Conservation (phyloP, 2,329 filamentous ascomycete species). For the Monascus ruber region DNA sequence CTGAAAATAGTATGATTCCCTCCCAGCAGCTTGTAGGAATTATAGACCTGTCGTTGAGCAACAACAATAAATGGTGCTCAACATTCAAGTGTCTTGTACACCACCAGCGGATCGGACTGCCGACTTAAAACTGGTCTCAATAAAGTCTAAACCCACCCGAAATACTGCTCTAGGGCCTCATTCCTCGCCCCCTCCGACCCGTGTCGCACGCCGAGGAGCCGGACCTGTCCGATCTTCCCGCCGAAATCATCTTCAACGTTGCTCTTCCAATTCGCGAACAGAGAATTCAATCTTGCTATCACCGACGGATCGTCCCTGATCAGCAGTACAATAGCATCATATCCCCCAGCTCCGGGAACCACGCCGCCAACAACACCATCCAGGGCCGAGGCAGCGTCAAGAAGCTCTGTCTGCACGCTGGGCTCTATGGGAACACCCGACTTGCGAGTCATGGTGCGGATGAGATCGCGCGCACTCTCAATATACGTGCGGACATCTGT, state of each 20-base stretch:
- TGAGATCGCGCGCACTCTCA: constrained; percentile 43
- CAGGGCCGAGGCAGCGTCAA: constrained; percentile 62
- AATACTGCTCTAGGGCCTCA: constrained; percentile 28
- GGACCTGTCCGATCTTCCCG: constrained; percentile 34
- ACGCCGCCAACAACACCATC: constrained; percentile 81
- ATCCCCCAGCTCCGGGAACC: constrained; percentile 87
- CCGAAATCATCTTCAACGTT: constrained; percentile 32
- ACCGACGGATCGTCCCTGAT: constrained; percentile 62
- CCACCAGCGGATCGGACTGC: too few relatives aligned
- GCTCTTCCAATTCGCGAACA: constrained; percentile 56
- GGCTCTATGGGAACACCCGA: constrained; percentile 85
- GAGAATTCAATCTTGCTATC: constrained; percentile 45
- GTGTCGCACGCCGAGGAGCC: constrained; percentile 34
- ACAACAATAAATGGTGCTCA: too few relatives aligned
- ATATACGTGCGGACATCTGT: constrained; percentile 43
- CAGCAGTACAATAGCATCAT: constrained; percentile 75
- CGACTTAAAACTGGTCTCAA: too few relatives aligned
- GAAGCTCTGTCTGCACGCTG: constrained; percentile 65
- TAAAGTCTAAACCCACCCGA: constrained; percentile 21
- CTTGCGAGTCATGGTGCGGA: constrained; percentile 63
- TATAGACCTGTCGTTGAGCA: too few relatives aligned
- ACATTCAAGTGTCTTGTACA: too few relatives aligned
- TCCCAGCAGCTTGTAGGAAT: too few relatives aligned
- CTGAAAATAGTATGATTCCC: too few relatives aligned
- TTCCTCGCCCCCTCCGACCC: constrained; percentile 35